These are phyloP conservation scores for Cantharellus cinnabarinus DNA, from an alignment of 768 basidiomycete species.

Conservation along the genomic window DNA sequence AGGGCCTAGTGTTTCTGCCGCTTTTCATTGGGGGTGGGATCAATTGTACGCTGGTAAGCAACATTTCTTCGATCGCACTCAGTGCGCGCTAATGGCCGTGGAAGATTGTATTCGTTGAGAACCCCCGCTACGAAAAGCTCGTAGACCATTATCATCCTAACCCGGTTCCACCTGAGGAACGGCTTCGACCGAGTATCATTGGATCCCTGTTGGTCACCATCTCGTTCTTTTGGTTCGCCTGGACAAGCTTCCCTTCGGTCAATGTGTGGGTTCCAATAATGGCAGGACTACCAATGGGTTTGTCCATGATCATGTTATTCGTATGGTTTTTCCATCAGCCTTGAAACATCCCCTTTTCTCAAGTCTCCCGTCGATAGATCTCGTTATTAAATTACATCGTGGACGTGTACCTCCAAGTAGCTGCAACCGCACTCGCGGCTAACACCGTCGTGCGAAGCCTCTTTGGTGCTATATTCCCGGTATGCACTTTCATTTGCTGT, in stretches of 20 bases:
- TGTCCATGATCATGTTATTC: slow-evolving; percentile 11
- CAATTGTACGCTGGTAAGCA: slow-evolving; percentile 5
- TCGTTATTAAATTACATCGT: slow-evolving; percentile 3
- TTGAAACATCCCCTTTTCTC: slow-evolving; percentile 6
- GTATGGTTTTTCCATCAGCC: slow-evolving; percentile 1
- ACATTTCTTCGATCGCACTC: neutral
- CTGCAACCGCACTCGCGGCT: slow-evolving; percentile 11
- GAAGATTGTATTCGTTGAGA: slow-evolving; percentile 6
- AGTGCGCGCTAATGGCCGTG: neutral
- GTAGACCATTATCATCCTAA: slow-evolving; percentile 3
- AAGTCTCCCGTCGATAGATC: neutral
- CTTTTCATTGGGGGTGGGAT: slow-evolving; percentile 9
- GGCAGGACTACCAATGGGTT: slow-evolving; percentile 10
- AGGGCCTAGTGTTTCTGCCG: slow-evolving; percentile 13
- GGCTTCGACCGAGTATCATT: slow-evolving; percentile 9
- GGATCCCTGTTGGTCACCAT: slow-evolving; percentile 9
- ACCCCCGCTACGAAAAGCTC: slow-evolving; percentile 10
- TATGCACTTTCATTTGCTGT: slow-evolving; percentile 1
- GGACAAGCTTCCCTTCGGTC: slow-evolving; percentile 8
- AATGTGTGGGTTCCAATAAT: slow-evolving; percentile 7
- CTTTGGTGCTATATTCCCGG: slow-evolving; percentile 9
- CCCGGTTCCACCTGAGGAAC: slow-evolving; percentile 13
- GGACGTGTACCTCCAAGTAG: slow-evolving; percentile 8
- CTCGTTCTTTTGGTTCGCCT: slow-evolving; percentile 12
- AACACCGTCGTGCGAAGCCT: slow-evolving; percentile 12